Base-by-base conservation (phyloP, 208 protist genomes). In the Acanthamoeba sp. region DNA sequence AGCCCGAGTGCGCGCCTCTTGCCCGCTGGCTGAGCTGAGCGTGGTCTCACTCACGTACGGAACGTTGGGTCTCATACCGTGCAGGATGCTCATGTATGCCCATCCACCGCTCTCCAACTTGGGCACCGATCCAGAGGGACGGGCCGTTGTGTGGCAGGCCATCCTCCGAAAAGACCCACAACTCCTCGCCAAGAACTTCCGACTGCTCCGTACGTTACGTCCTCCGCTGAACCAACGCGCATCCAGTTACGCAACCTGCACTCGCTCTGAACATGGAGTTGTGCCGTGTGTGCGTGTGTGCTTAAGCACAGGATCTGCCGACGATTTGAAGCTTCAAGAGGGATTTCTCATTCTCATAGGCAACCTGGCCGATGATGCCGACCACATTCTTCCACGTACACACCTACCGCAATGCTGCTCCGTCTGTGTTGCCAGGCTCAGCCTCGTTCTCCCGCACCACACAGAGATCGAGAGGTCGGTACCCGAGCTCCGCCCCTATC, bases 71-170 rank as follows among this genome's bases (percentile, higher is more conserved):
- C 22, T 1, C 55, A 0, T 62, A 16, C 22, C 22, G 0, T n/a
- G 29, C 62, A 71, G 62, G 62, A 71, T 71, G 62, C 62, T 71
- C 9, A 36, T 71, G 29, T 71, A 71, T 36, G 62, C 62, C 0
- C 62, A 71, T 36, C 62, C 62, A 7, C 62, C 62, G 62, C 62
- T 71, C 29, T 71, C 62, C 62, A 71, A 71, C 29, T 29, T 71
- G 62, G 62, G 16, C 62, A 38, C 62, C 29, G 62, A 71, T 18
- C 62, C 62, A 4, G 62, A 71, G 20, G 62, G 62, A 14, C 62
- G 62, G 1, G 62, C 62, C 29, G 62, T 71, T 18, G 62, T 71
- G 62, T 71, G 62, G 62, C 62, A 71, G 29, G 62, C 62, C 29
- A 71, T 71, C 62, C 62, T 71, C 62, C 29, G 62, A 4, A 71